Percentiles rank a stretch among this genome's conserved stretches.
Evolutionary conservation across 805 yeast species (phyloP).

Genomic region (Saccharomycopsis sp.): DNA sequence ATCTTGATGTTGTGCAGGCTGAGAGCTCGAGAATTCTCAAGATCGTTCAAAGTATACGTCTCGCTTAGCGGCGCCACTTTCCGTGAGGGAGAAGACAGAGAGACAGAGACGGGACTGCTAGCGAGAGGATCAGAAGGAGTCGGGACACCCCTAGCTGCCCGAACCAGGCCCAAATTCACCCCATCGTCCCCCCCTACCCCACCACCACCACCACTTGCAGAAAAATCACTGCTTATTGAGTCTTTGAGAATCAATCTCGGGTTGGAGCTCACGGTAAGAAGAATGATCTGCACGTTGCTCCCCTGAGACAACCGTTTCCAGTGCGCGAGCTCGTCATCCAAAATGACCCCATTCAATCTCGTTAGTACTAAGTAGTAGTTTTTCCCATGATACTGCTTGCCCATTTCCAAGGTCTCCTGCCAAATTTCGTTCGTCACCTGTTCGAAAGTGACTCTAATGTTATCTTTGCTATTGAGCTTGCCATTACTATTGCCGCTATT

Average conservation of each 20-base stretch:
- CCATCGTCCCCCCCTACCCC: background rate
- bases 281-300: conserved; percentile 43
- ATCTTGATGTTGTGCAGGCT: conserved; percentile 28
- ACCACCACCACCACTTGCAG: background rate
- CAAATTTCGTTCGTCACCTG: conserved; percentile 59
- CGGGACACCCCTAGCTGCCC: too few species aligned
- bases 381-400: conserved; percentile 39
- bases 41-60: conserved; percentile 4
- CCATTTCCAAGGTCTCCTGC: conserved; percentile 43
- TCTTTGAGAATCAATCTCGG: conserved; percentile 37
- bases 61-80: too few species aligned
- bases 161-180: too few species aligned
- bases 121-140: too few species aligned
- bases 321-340: conserved; percentile 73
- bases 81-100: too few species aligned
- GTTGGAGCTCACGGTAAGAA: conserved; percentile 55
- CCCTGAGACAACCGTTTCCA: conserved; percentile 67
- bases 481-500: too few species aligned
- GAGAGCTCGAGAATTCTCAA: conserved; percentile 21
- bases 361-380: conserved; percentile 55
- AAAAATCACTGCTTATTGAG: conserved; percentile 27
- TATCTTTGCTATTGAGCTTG: conserved; percentile 12
- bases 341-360: conserved; percentile 61
- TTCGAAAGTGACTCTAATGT: conserved; percentile 32
- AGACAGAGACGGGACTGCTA: too few species aligned